Percentiles rank a stretch among this genome's conserved stretches.
These are phyloP conservation scores for Zygotorulaspora florentina DNA, from an alignment of 805 yeast genomes.

Conservation along the genomic window DNA sequence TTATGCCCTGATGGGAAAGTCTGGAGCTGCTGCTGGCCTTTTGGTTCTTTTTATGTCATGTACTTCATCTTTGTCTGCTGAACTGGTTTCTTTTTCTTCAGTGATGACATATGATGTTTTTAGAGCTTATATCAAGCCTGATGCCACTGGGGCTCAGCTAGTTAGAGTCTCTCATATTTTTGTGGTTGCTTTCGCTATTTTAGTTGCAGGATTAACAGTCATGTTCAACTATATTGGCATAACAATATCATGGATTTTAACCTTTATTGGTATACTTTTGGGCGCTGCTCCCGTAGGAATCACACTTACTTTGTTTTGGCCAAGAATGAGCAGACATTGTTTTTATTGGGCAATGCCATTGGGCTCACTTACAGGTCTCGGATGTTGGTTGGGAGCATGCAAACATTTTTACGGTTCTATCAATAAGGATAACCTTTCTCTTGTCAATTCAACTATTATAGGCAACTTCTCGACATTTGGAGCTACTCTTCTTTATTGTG, in stretches of 20 bases:
- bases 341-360: constrained; percentile 36
- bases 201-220: constrained; percentile 34
- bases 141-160: constrained; percentile 35
- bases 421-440: constrained; percentile 42
- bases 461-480: constrained; percentile 42
- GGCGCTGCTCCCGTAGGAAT: constrained; percentile 35
- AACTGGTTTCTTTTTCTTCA: constrained; percentile 37
- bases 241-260: constrained; percentile 35
- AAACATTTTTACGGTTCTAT: constrained; percentile 43
- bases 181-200: constrained; percentile 26
- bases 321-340: constrained; percentile 10
- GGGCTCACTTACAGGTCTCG: constrained; percentile 51
- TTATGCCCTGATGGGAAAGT: constrained; percentile 32
- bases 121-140: constrained; percentile 35
- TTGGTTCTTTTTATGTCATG: constrained; percentile 38
- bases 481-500: constrained; percentile 30
- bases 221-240: constrained; percentile 38
- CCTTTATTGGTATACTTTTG: constrained; percentile 35
- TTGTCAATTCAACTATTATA: constrained; percentile 42
- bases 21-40: constrained; percentile 38
- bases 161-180: constrained; percentile 32
- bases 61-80: constrained; percentile 39
- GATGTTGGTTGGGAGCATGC: constrained; percentile 41
- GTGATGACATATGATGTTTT: constrained; percentile 37
- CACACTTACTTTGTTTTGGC: constrained; percentile 31